These are phyloP conservation scores for Halenospora varia DNA, from an alignment of 495 filamentous ascomycete species.

Conservation along the genomic window DNA sequence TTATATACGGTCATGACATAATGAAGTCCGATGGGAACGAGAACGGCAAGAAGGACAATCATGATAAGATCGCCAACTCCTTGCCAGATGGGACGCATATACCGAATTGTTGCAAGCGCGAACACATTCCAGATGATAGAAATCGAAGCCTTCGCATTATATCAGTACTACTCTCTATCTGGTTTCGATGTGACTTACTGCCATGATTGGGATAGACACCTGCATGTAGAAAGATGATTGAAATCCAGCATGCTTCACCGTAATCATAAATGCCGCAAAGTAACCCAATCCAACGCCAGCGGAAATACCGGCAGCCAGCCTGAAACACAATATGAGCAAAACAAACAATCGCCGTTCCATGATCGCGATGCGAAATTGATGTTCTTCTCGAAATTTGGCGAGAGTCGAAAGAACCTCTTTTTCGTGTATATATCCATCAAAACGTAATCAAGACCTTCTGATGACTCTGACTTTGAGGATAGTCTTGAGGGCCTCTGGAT, in stretches of 20 bases:
- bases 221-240: neutral
- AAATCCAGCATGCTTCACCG: neutral
- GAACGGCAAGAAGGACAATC: neutral
- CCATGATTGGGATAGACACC: neutral
- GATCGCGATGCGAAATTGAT: neutral
- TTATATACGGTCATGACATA: neutral
- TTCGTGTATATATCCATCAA: neutral
- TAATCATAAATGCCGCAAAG: neutral
- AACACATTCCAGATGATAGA: neutral
- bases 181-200: neutral
- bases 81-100: neutral
- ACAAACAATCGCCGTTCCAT: neutral
- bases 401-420: no score
- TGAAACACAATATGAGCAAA: neutral
- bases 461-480: neutral
- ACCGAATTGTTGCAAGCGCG: neutral
- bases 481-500: neutral
- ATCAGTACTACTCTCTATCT: neutral
- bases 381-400: no score
- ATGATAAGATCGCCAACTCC: neutral
- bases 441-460: neutral
- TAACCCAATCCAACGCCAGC: neutral
- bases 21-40: neutral
- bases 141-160: no score
- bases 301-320: neutral